These are phyloP conservation scores for Sutorius australiensis DNA, from an alignment of 768 basidiomycete genomes.

Conservation along the genomic window DNA sequence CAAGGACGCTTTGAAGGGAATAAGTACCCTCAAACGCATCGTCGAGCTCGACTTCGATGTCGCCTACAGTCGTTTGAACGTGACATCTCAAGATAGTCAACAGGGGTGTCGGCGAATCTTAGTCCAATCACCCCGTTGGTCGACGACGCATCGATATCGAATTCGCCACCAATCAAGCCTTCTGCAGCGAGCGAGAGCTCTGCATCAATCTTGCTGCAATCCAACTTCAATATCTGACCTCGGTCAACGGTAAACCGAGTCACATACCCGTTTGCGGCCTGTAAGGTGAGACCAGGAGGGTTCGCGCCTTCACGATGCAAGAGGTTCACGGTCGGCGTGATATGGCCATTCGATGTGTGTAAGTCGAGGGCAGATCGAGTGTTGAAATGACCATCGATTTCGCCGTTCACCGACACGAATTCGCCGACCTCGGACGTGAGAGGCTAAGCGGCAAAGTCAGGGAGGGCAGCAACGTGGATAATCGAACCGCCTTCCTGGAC, in stretches of 20 bases:
- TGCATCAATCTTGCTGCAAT: slow-evolving; percentile 17
- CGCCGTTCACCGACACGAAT: slow-evolving; percentile 41
- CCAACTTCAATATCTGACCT: not conserved
- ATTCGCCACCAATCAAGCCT: slow-evolving; percentile 29
- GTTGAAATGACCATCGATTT: slow-evolving; percentile 43
- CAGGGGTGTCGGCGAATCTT: slow-evolving; percentile 30
- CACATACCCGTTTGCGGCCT: slow-evolving; percentile 43
- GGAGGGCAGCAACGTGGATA: not conserved
- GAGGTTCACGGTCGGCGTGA: slow-evolving; percentile 39
- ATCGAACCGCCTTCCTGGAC: slow-evolving; percentile 28
- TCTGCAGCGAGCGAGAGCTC: slow-evolving; percentile 32
- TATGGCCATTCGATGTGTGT: slow-evolving; percentile 36
- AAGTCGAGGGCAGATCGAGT: slow-evolving; percentile 34
- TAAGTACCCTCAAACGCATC: slow-evolving; percentile 42
- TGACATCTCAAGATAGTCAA: slow-evolving; percentile 31
- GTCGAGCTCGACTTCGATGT: slow-evolving; percentile 28
- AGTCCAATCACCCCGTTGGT: slow-evolving; percentile 30
- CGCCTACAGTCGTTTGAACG: slow-evolving; percentile 29
- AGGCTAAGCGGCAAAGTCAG: slow-evolving; percentile 26
- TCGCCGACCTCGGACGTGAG: slow-evolving; percentile 24
- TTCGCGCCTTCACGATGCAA: slow-evolving; percentile 23
- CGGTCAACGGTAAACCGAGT: not conserved
- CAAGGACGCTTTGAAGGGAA: slow-evolving; percentile 27
- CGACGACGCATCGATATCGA: slow-evolving; percentile 29
- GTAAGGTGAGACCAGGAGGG: slow-evolving; percentile 31